These are phyloP conservation scores for Amoeboaphelidium occidentale DNA, from an alignment of 371 early-diverging fungal species.

Conservation along the genomic window DNA sequence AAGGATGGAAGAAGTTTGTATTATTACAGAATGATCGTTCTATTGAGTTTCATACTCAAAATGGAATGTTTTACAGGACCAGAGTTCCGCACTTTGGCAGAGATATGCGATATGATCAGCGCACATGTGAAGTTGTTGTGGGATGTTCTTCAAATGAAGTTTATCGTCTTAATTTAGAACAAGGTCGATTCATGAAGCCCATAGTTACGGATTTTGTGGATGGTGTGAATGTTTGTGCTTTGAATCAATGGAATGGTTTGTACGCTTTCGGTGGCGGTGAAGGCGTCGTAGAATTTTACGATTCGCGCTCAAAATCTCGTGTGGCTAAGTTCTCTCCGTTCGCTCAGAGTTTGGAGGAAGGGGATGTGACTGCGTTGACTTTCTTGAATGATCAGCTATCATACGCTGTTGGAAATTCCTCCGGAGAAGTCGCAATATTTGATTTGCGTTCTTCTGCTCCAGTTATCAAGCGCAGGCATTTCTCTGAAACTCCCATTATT, in stretches of 20 bases:
- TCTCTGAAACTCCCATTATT: conserved; percentile 89
- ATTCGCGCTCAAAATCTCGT: conserved; percentile 52
- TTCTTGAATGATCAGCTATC: conserved; percentile 70
- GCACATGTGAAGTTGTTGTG: conserved; percentile 73
- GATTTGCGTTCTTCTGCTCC: conserved; percentile 76
- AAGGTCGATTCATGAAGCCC: conserved; percentile 76
- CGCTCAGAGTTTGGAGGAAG: not conserved
- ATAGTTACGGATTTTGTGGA: conserved; percentile 39
- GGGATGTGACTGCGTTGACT: conserved; percentile 29
- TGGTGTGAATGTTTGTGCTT: conserved; percentile 39
- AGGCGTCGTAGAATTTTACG: conserved; percentile 82
- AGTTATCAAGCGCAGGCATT: conserved; percentile 72
- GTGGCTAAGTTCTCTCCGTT: conserved; percentile 1
- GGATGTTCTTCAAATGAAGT: conserved; percentile 56
- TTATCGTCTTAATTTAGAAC: conserved; percentile 78
- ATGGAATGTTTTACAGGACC: conserved; percentile 83
- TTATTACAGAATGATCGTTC: conserved; percentile 75
- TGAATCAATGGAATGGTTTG: conserved; percentile 71
- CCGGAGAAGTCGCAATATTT: conserved; percentile 73
- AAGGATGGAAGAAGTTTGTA: conserved; percentile 92
- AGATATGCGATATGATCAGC: conserved; percentile 69
- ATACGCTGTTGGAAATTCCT: conserved; percentile 66
- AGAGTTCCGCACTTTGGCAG: conserved; percentile 86
- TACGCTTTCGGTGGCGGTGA: conserved; percentile 69
- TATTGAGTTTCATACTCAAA: conserved; percentile 92